These are phyloP conservation scores for Rosa chinensis DNA, from an alignment of 306 rosid species.

Conservation along the genomic window DNA sequence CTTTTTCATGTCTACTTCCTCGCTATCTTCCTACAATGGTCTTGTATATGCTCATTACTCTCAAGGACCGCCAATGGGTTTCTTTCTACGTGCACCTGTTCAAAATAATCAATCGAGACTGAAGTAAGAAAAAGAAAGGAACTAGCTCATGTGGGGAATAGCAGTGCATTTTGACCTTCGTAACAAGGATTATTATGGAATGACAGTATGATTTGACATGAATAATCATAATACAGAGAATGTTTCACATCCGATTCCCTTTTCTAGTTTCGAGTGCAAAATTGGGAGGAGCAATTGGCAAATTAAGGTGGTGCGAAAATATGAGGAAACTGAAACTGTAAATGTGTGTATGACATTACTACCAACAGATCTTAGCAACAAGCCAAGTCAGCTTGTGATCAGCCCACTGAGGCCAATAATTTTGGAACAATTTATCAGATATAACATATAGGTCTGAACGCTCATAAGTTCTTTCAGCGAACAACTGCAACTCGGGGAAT, in stretches of 20 bases:
- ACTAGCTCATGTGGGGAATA: conserved; percentile 9
- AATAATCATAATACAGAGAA: not conserved
- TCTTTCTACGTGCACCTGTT: conserved; percentile 51
- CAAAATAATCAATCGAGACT: conserved; percentile 20
- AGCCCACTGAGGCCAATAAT: not conserved
- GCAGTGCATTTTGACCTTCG: not conserved
- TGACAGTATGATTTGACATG: not conserved
- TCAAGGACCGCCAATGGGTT: conserved; percentile 28
- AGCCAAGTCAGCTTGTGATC: not conserved
- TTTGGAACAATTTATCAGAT: not conserved
- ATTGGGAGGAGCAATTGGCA: not conserved
- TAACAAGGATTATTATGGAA: not conserved
- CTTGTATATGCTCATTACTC: not conserved
- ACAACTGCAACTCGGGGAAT: not conserved
- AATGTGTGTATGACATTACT: conserved; percentile 6
- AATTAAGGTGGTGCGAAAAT: not conserved
- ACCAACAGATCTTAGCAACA: not conserved
- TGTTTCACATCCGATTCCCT: not conserved
- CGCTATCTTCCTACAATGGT: not conserved
- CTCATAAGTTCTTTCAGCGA: not conserved
- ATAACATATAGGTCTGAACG: not conserved
- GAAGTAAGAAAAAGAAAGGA: conserved; percentile 18
- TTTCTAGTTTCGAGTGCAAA: not conserved
- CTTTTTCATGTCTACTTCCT: not conserved
- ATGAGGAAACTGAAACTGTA: not conserved